Evolutionary conservation across 2,329 filamentous ascomycete genomes (phyloP), one percentile per base, ranked within the genome.

Genomic region (Rhinocladiella similis): DNA sequence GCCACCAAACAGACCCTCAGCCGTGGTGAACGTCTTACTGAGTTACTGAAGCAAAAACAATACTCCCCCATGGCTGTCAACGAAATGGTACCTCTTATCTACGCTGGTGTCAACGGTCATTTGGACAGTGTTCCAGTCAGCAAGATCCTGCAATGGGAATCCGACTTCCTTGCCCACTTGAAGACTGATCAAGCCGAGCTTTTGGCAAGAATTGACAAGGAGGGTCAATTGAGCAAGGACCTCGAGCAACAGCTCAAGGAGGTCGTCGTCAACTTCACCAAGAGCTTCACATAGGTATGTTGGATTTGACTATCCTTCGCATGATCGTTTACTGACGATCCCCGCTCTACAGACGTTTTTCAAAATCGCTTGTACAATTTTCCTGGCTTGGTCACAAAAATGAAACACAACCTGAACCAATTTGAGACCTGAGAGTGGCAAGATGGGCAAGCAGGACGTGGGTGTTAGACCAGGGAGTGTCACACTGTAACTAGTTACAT

Each of bases 11-110:
- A 97, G 84, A 97, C 93, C 63, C 88, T 99, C 68, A 87, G 75
- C 83, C 92, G 94, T 88, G 94, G 94, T 90, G 93, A 97, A 84
- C 92, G 94, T 84, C 87, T 91, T 75, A 97, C 93, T 69, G 93
- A 97, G 86, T 90, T 97, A 67, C 89, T 97, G 73, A 97, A 97
- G 89, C 94, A 99, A 86, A 97, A 96, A 87, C 94, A 99, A 83
- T 99, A 97, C 86, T 88, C 85, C 46, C 94, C 94, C 71, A 97
- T 97, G 92, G 90, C 91, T 69, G 93, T 97, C 75, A 94, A 95
- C 84, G 93, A 99, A 84, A 97, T 97, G 93, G 94, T 99, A 83
- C 94, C 94, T 68, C 87, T 99, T 69, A 97, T 99, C 85, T 99
- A 85, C 80, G 93, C 94, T 67, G 94, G 94, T 95, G 91, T 99